Percentiles rank a stretch among this genome's conserved stretches.
Evolutionary conservation across 2,329 filamentous ascomycete species (phyloP).

Genomic region (Aaosphaeria arxii): DNA sequence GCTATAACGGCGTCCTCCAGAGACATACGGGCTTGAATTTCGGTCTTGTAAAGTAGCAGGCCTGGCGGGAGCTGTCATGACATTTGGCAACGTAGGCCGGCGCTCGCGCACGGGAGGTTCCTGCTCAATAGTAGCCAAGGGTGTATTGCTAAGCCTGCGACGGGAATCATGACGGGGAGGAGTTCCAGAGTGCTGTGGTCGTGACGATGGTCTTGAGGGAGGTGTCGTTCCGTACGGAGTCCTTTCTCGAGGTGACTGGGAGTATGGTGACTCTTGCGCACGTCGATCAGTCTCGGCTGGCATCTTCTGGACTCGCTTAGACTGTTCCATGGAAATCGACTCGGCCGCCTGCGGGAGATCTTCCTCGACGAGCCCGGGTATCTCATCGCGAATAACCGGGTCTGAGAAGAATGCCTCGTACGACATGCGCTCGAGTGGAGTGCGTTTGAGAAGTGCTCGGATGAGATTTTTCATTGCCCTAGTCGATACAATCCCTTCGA

Average conservation of each 20-base stretch:
- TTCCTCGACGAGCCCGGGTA: slow-evolving; percentile 78
- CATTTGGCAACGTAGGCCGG: slow-evolving; percentile 43
- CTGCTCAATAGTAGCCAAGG: slow-evolving; percentile 29
- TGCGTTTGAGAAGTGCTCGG: slow-evolving; percentile 76
- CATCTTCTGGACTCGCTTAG: slow-evolving; percentile 26
- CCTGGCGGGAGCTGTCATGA: slow-evolving; percentile 45
- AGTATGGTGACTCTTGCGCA: slow-evolving; percentile 25
- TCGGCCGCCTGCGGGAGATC: slow-evolving; percentile 53
- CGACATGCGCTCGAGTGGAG: slow-evolving; percentile 77
- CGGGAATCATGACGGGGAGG: slow-evolving; percentile 19
- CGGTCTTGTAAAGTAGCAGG: slow-evolving; percentile 37
- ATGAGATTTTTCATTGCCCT: slow-evolving; percentile 78
- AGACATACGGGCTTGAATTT: slow-evolving; percentile 29
- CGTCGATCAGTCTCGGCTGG: slow-evolving; percentile 25
- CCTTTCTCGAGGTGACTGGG: slow-evolving; percentile 30
- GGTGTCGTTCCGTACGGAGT: slow-evolving; percentile 26
- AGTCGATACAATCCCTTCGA: slow-evolving; percentile 67
- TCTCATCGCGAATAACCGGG: slow-evolving; percentile 67
- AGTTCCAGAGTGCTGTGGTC: slow-evolving; percentile 23
- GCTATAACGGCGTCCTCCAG: slow-evolving; percentile 62
- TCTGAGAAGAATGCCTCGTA: slow-evolving; percentile 85
- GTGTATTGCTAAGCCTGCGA: slow-evolving; percentile 33
- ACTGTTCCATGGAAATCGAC: slow-evolving; percentile 16
- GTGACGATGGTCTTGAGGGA: slow-evolving; percentile 31
- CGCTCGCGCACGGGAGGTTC: slow-evolving; percentile 39